These are phyloP conservation scores for Diaporthe sp. DNA, from an alignment of 2,329 filamentous ascomycete species.

Conservation along the genomic window DNA sequence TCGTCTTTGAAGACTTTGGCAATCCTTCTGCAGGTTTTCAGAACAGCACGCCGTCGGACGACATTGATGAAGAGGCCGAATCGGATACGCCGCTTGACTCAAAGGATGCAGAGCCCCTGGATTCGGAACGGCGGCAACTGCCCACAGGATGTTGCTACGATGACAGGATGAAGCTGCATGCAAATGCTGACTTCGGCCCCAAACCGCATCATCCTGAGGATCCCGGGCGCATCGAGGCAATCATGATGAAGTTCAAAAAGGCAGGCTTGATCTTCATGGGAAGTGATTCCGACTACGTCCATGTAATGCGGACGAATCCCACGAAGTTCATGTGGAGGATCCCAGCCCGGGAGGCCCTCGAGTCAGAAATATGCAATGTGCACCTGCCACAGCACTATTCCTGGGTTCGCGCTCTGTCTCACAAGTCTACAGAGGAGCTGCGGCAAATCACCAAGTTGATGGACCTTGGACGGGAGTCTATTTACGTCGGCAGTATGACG, in stretches of 20 bases:
- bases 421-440: conserved; percentile 72
- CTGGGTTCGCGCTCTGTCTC: conserved; percentile 76
- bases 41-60: conserved; percentile 43
- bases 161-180: conserved; percentile 94
- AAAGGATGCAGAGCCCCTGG: conserved; percentile 38
- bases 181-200: conserved; percentile 81
- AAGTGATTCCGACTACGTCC: conserved; percentile 64
- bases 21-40: conserved; percentile 41
- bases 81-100: conserved; percentile 45
- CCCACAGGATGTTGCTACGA: conserved; percentile 90
- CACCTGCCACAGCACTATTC: conserved; percentile 83
- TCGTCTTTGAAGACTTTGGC: conserved; percentile 53
- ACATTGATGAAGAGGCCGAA: conserved; percentile 52
- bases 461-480: conserved; percentile 77
- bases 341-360: conserved; percentile 79
- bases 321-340: conserved; percentile 82
- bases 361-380: conserved; percentile 83
- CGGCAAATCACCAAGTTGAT: conserved; percentile 72
- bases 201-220: conserved; percentile 94
- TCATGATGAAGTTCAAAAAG: conserved; percentile 88
- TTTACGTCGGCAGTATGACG: conserved; percentile 87
- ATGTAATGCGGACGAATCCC: conserved; percentile 65
- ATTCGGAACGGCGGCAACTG: conserved; percentile 61
- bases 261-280: conserved; percentile 81
- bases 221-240: conserved; percentile 89